These are phyloP conservation scores for Pseudopithomyces chartarum DNA, from an alignment of 2,329 filamentous ascomycete genomes.

Conservation along the genomic window DNA sequence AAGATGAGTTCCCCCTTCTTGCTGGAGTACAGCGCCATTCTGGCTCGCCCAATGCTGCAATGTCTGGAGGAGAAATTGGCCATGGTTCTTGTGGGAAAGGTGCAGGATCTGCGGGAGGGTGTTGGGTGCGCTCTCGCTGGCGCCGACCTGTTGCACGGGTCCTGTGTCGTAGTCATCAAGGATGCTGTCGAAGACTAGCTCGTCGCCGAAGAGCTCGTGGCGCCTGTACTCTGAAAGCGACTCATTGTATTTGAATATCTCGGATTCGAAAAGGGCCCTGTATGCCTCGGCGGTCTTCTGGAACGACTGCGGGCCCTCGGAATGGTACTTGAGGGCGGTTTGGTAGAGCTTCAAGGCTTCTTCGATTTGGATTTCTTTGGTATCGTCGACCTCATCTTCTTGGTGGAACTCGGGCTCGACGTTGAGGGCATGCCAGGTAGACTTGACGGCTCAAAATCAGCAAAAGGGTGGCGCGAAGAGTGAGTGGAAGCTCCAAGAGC, in stretches of 20 bases:
- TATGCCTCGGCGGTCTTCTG: conserved; percentile 81
- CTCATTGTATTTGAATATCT: conserved; percentile 92
- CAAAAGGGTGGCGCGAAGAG: not conserved
- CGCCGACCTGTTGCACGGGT: conserved; percentile 57
- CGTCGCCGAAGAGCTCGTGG: conserved; percentile 59
- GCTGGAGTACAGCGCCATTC: conserved; percentile 42
- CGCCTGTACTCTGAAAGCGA: conserved; percentile 83
- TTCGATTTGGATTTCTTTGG: conserved; percentile 95
- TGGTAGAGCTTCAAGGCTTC: conserved; percentile 96
- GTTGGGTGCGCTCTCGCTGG: conserved; percentile 75
- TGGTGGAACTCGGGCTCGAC: conserved; percentile 89
- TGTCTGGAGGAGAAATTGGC: conserved; percentile 84
- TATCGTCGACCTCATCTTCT: conserved; percentile 92
- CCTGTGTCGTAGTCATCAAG: conserved; percentile 45
- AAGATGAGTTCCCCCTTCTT: conserved; percentile 27
- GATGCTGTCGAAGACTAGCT: conserved; percentile 48
- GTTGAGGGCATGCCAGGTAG: conserved; percentile 84
- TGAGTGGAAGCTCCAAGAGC: conserved; percentile 8
- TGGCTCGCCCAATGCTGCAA: conserved; percentile 59
- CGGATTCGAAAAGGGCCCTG: conserved; percentile 81
- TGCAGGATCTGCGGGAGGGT: conserved; percentile 89
- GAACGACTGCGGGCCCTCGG: conserved; percentile 79
- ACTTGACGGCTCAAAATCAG: conserved; percentile 25
- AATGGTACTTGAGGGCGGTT: conserved; percentile 85
- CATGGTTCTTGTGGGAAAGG: conserved; percentile 93